Conservation (phyloP, 2,329 filamentous ascomycete genomes). For the Pyricularia grisea region DNA sequence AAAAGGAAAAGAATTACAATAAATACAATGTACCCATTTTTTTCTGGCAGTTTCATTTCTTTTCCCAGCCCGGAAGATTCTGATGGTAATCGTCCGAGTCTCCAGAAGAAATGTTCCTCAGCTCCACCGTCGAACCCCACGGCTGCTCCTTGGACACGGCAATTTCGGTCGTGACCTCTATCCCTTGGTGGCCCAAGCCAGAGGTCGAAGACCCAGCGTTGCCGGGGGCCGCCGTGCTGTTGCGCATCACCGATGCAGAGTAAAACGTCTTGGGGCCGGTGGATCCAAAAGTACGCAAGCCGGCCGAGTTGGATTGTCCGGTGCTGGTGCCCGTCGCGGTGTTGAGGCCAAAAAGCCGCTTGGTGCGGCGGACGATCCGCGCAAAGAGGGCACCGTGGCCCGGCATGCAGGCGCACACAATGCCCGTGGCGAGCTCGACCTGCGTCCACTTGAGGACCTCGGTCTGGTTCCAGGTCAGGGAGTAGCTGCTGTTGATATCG, state of each 20-base stretch:
- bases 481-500: not conserved
- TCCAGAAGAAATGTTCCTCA: not conserved
- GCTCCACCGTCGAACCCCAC: constrained; percentile 1
- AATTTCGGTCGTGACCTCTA: not conserved
- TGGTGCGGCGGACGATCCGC: not conserved
- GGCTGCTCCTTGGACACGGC: not conserved
- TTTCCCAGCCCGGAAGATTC: not conserved
- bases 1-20: no score
- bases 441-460: not conserved
- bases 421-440: constrained; percentile 18
- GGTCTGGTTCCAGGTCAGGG: constrained; percentile 1
- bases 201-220: not conserved
- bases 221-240: not conserved
- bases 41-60: not conserved
- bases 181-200: not conserved
- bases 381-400: constrained; percentile 13
- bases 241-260: not conserved
- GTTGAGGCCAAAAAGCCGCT: not conserved
- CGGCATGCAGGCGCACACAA: constrained; percentile 21
- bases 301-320: not conserved
- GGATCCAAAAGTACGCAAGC: not conserved
- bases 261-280: not conserved
- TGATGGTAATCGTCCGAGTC: not conserved
- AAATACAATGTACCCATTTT: no score
- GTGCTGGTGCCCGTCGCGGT: not conserved